A percentile compares a stretch with the other conserved stretches of the same genome.
Evolutionary conservation across 202 grass and related monocot genomes (phyloP).

Genomic region (Schoenoplectus triqueter): DNA sequence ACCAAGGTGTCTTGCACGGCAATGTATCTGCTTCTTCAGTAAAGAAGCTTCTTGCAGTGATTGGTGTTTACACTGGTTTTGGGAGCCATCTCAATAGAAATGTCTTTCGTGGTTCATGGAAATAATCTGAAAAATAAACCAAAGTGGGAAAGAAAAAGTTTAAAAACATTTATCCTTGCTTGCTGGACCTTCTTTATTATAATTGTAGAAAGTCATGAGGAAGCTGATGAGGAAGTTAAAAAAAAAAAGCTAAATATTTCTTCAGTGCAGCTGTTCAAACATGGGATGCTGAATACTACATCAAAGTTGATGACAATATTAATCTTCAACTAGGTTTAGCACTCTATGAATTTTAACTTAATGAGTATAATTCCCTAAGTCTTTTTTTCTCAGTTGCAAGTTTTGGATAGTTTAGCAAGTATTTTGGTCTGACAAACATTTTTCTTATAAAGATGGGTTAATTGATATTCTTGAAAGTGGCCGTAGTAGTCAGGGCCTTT

Average conservation of each 20-base stretch:
- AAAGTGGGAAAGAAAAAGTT: neutral
- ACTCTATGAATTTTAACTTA: neutral
- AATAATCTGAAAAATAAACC: conserved; percentile 37
- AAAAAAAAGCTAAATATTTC: conserved; percentile 81
- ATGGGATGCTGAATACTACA: conserved; percentile 93
- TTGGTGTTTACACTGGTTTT: conserved; percentile 97
- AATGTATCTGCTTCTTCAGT: conserved; percentile 46
- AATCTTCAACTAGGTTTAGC: conserved; percentile 78
- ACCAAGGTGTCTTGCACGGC: conserved; percentile 64
- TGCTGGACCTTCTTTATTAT: conserved; percentile 25
- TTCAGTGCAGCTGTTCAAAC: conserved; percentile 76
- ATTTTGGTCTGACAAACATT: conserved; percentile 2
- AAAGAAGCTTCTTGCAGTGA: conserved; percentile 76
- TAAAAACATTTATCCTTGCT: conserved; percentile 20
- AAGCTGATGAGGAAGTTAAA: conserved; percentile 79
- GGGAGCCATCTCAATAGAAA: conserved; percentile 85
- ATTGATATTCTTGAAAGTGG: conserved; percentile 87
- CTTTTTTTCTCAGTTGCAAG: neutral
- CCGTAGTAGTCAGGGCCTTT: conserved; percentile 62
- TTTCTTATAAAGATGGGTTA: conserved; percentile 60
- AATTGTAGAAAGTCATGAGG: conserved; percentile 83
- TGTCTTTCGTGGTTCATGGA: conserved; percentile 83
- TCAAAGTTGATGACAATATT: conserved; percentile 96
- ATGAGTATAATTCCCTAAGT: neutral
- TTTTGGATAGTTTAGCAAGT: conserved; percentile 29